Base-by-base conservation (phyloP, 768 basidiomycete genomes). In the Plicaturopsis crispa region DNA sequence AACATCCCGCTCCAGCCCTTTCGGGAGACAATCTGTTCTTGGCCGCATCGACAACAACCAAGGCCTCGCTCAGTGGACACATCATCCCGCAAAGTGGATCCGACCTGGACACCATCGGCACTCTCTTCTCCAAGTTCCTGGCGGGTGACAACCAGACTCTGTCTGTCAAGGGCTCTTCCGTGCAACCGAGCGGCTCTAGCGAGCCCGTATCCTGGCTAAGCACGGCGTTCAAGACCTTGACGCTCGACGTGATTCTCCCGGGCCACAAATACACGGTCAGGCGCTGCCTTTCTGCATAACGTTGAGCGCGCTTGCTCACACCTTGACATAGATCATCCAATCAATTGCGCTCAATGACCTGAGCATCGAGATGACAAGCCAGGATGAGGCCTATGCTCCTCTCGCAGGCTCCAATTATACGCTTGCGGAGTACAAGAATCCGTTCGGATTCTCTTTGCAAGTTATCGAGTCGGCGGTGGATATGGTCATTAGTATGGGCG, bases 401-500 rank as follows among this genome's bases (percentile, higher is more conserved):
- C 60, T 70, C n/a, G 61, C 80, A 0, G 70, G 74, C 44, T 83
- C 79, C 4, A 57, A 69, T 28, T 56, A 63, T 36, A 77, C 76
- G 0, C 38, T 76, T 3, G 78, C 75, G 12, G 59, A 66, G 45
- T 82, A 80, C 54, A 73, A 72, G 55, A 86, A 84, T 56, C 83
- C 84, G 1, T 85, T 85, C 52, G 83, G 83, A 3, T 86, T 86
- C 59, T 73, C 77, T 8, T 53, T 85, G 38, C 80, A 84, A 48
- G 78, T 82, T 17, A 54, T 76, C 8, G 64, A 72, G 45, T 61
- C 75, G 2, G 66, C 68, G 1, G 66, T 83, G 48, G 67, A 69
- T 17, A 71, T 85, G 45, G 63, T 64, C 33, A 55, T 86, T 33
- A 62, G 58, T 13, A 57, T 58, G 4, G 61, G 62, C 16, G 76